Percentiles rank a stretch among this genome's conserved stretches.
Evolutionary conservation across 148 eudicot genomes (phyloP).

Genomic region (Spergularia bocconei): DNA sequence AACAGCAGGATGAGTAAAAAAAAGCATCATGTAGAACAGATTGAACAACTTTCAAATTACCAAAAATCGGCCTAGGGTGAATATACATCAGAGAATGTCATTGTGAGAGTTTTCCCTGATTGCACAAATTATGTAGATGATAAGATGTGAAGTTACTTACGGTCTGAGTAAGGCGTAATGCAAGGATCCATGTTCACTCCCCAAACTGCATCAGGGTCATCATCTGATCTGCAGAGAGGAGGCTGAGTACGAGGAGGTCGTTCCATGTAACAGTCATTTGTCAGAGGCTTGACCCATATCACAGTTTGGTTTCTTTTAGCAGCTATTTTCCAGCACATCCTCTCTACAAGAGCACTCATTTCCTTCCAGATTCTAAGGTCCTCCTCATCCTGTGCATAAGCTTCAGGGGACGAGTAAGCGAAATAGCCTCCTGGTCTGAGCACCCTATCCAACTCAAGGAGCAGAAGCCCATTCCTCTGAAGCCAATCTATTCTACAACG

Average conservation of each 20-base stretch:
- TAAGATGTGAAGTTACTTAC: conserved; percentile 23
- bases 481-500: conserved; percentile 54
- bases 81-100: not conserved
- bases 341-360: conserved; percentile 39
- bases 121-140: not conserved
- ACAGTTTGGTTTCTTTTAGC: conserved; percentile 47
- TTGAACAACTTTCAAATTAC: not conserved
- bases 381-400: conserved; percentile 48
- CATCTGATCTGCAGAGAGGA: conserved; percentile 37
- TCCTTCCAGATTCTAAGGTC: conserved; percentile 42
- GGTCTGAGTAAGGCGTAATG: conserved; percentile 44
- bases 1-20: not conserved
- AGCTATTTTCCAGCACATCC: conserved; percentile 52
- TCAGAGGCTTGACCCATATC: conserved; percentile 42
- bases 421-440: conserved; percentile 54
- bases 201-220: conserved; percentile 40
- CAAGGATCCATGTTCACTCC: conserved; percentile 42
- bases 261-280: conserved; percentile 46
- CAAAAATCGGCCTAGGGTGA: not conserved
- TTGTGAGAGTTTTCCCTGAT: no score
- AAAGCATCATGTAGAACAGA: not conserved
- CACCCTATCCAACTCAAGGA: conserved; percentile 43
- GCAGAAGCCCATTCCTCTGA: conserved; percentile 41
- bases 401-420: conserved; percentile 51
- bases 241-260: conserved; percentile 34